Evolutionary conservation across 306 rosid species (phyloP).

Genomic region (Vachellia pachyceras): DNA sequence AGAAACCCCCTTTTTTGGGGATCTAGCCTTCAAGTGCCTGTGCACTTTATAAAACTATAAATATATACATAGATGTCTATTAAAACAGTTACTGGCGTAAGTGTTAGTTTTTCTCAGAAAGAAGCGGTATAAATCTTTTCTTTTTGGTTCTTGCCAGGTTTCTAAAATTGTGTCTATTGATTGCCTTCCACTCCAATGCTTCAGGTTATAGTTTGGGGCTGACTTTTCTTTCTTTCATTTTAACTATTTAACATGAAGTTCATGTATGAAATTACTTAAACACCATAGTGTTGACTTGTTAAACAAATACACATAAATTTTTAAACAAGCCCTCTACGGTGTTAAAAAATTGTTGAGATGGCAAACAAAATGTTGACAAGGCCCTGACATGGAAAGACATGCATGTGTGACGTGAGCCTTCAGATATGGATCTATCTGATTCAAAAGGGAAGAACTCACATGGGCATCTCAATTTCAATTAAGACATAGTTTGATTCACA

Average conservation of each 20-base stretch:
- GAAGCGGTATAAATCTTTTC: not conserved
- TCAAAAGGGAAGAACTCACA: no score
- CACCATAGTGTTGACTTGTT: not conserved
- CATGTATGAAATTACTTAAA: not conserved
- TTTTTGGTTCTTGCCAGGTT: not conserved
- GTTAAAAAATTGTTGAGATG: not conserved
- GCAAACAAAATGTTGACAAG: not conserved
- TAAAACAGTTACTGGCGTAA: not conserved
- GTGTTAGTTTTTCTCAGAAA: not conserved
- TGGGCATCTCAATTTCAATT: no score
- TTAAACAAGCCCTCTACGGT: not conserved
- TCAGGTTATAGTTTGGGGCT: not conserved
- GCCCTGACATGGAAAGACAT: not conserved
- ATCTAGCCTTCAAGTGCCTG: not conserved
- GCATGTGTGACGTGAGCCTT: no score
- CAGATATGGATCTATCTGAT: no score
- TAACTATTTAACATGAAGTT: not conserved
- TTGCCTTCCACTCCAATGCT: not conserved
- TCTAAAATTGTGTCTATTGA: not conserved
- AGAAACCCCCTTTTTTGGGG: conserved; percentile 5
- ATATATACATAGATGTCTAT: not conserved
- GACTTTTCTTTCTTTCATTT: not conserved
- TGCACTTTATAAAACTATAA: not conserved
- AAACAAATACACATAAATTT: not conserved
- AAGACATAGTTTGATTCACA: no score